Conservation (phyloP, 768 basidiomycete species). For the Amanita molliuscula region DNA sequence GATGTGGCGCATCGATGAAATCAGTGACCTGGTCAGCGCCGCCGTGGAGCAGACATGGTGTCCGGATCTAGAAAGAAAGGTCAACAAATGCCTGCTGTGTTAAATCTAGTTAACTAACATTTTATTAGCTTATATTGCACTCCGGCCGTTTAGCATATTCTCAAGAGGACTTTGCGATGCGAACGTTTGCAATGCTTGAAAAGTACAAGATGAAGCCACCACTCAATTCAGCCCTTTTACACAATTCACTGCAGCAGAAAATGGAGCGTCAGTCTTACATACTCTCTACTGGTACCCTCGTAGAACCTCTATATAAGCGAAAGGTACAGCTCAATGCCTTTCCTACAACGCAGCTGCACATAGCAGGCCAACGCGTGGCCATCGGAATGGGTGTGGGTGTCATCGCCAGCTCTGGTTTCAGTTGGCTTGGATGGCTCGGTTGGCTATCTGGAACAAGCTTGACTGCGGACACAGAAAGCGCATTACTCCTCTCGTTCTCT, state of each 20-base stretch:
- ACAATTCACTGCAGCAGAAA: constrained; percentile 49
- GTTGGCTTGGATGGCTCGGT: constrained; percentile 53
- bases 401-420: constrained; percentile 36
- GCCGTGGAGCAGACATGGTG: constrained; percentile 33
- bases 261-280: constrained; percentile 31
- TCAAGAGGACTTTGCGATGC: constrained; percentile 29
- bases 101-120: background rate
- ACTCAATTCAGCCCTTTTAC: constrained; percentile 44
- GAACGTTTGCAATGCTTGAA: constrained; percentile 2
- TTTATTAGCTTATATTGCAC: constrained; percentile 49
- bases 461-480: constrained; percentile 13
- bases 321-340: constrained; percentile 41
- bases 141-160: constrained; percentile 44
- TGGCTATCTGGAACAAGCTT: constrained; percentile 31
- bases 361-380: constrained; percentile 50
- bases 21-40: constrained; percentile 24
- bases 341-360: constrained; percentile 50
- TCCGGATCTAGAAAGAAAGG: constrained; percentile 40
- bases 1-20: constrained; percentile 36
- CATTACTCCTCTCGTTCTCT: background rate
- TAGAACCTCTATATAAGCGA: constrained; percentile 38
- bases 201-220: constrained; percentile 19
- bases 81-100: constrained; percentile 11
- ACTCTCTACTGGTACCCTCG: constrained; percentile 37
- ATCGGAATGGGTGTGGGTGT: constrained; percentile 39